Base-by-base conservation (phyloP, 805 yeast species). In the Barnettozyma wickerhamii region DNA sequence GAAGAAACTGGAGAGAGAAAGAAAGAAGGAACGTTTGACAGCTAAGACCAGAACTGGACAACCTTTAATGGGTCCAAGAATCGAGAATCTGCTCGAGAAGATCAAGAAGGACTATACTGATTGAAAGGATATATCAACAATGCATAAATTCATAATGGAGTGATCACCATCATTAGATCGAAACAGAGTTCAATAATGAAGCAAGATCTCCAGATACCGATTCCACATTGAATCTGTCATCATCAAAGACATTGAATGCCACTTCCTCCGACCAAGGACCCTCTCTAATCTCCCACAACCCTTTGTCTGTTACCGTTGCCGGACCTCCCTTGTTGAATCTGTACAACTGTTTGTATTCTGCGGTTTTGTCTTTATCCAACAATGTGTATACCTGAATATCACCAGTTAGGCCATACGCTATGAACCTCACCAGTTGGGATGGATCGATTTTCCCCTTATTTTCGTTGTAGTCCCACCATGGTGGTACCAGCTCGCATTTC, bases 41-140 rank as follows among this genome's bases (percentile, higher is more conserved):
- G 68, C 72, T 43, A 79, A 68, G 46, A 90, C 95, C 1, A 69
- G 70, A 52, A 57, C 66, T 4, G 98, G 98, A 0, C 98, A 90
- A 60, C 97, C 97, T 3, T 63, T 77, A 33, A 86, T 90, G 91
- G 96, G 88, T 0, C 95, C 96, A 13, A 76, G 95, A 61, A 86
- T 90, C 43, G 81, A 78, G 41, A 76, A 79, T 51, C 66, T 90
- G 33, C 68, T 90, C 36, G 93, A 84, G 40, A 86, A 88, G 60
- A 85, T 90, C 46, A 79, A 76, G 55, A 63, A 62, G 21, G 81
- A 77, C 47, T 55, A 49, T 20, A 18, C 24, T 28, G 36, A 32
- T 24, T 19, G 15, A 30, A n/a, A 4, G 10, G 5, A 20, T 6
- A 17, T 4, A 17, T 10, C 20, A 23, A 12, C 23, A 15, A 46